Percentiles rank a stretch among this genome's conserved stretches.
These are phyloP conservation scores for Lachnellula hyalina DNA, from an alignment of 2,329 filamentous ascomycete genomes.

Conservation along the genomic window DNA sequence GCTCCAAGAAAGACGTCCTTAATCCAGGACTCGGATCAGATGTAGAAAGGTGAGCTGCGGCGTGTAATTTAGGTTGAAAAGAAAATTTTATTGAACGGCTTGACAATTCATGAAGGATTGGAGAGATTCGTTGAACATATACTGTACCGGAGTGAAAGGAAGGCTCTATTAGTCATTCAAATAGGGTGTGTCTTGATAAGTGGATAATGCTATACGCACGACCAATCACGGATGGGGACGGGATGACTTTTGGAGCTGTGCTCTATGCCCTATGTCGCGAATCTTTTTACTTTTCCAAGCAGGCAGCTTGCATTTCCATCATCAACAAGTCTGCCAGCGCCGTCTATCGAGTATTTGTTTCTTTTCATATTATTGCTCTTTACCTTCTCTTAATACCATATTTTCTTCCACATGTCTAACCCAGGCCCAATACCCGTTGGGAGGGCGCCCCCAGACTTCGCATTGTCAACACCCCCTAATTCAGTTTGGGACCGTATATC, in stretches of 20 bases:
- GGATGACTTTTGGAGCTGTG: neutral
- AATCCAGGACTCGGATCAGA: no score
- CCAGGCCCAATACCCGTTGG: constrained; percentile 24
- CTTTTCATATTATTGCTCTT: constrained; percentile 16
- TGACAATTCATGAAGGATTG: no score
- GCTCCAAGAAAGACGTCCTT: no score
- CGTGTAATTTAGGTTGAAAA: no score
- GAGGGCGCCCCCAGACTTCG: constrained; percentile 27
- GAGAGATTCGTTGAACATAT: no score
- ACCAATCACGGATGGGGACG: neutral
- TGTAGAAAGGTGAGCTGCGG: no score
- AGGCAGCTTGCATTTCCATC: constrained; percentile 7
- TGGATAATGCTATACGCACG: neutral
- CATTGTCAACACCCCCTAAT: constrained; percentile 29
- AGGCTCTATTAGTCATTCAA: neutral
- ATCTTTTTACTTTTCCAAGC: constrained; percentile 17
- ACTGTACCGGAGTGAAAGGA: no score
- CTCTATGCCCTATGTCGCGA: constrained; percentile 7
- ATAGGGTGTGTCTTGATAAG: neutral
- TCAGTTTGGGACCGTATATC: constrained; percentile 76
- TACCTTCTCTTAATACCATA: constrained; percentile 21
- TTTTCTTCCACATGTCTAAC: constrained; percentile 26
- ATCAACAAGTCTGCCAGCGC: constrained; percentile 13
- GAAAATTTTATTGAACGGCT: no score
- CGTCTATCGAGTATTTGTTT: constrained; percentile 16